Percentiles rank a stretch among this genome's conserved stretches.
phyloP scores from a whole-genome alignment of 2,329 filamentous ascomycete species.

The Epicoccum nigrum region DNA sequence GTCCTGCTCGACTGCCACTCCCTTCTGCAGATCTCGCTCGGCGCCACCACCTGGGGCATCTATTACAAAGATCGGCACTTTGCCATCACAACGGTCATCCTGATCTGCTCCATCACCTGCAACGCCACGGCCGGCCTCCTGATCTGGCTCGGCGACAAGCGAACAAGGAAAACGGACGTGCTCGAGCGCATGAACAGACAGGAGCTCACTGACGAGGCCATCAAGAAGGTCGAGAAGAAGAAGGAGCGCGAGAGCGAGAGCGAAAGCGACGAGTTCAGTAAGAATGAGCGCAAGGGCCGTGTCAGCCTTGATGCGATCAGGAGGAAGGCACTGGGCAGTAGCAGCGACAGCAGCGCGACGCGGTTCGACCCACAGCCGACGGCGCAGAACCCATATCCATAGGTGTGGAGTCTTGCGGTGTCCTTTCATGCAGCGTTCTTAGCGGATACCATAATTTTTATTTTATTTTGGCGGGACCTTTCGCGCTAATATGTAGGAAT shows the following conservation, averaged over 20 bases:
- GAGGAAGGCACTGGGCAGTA: constrained; percentile 16
- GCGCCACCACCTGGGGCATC: constrained; percentile 79
- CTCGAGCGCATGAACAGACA: constrained; percentile 77
- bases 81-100: constrained; percentile 79
- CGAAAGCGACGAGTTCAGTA: constrained; percentile 29
- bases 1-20: constrained; percentile 80
- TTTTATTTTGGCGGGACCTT: too few relatives aligned
- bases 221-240: constrained; percentile 60
- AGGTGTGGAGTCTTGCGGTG: neutral
- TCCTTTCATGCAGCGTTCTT: neutral
- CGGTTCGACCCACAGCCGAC: constrained; percentile 18
- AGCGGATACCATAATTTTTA: too few relatives aligned
- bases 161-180: constrained; percentile 84
- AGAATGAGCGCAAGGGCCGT: constrained; percentile 25
- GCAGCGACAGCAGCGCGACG: constrained; percentile 19
- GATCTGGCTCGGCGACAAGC: constrained; percentile 76
- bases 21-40: constrained; percentile 78
- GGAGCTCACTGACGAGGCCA: constrained; percentile 71
- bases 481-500: too few relatives aligned
- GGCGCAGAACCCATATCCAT: constrained; percentile 15
- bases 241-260: constrained; percentile 48
- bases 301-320: constrained; percentile 26
- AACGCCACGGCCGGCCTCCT: constrained; percentile 79
- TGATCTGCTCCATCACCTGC: constrained; percentile 76
- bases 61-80: constrained; percentile 71